Evolutionary conservation across 1,284 basidiomycete genomes (phyloP).

Genomic region (Trametes versicolor): DNA sequence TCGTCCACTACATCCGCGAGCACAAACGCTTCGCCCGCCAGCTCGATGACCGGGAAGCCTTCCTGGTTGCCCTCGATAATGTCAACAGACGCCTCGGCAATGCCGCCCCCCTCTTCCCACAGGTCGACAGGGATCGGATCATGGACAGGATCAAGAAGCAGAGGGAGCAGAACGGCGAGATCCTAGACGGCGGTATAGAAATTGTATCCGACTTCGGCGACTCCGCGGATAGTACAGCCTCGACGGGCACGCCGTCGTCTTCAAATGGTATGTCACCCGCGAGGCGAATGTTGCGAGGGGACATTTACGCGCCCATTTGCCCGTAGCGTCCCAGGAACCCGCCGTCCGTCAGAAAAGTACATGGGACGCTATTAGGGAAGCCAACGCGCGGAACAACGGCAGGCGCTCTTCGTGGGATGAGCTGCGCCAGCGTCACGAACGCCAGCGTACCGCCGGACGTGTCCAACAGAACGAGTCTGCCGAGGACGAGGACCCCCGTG

Average conservation of each 20-base stretch:
- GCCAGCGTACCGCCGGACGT: slow-evolving; percentile 40
- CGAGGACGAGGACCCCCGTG: slow-evolving; percentile 48
- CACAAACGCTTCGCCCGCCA: slow-evolving; percentile 26
- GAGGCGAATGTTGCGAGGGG: not conserved
- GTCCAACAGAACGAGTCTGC: slow-evolving; percentile 23
- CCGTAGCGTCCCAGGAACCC: slow-evolving; percentile 18
- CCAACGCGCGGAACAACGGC: slow-evolving; percentile 54
- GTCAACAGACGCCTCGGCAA: slow-evolving; percentile 33
- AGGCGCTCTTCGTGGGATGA: slow-evolving; percentile 70
- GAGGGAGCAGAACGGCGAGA: slow-evolving; percentile 29
- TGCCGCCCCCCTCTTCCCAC: slow-evolving; percentile 21
- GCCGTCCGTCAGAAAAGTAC: slow-evolving; percentile 44
- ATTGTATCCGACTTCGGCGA: slow-evolving; percentile 22
- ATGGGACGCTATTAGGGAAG: slow-evolving; percentile 73
- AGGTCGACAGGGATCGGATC: slow-evolving; percentile 24
- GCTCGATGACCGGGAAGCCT: slow-evolving; percentile 31
- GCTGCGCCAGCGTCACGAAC: slow-evolving; percentile 68
- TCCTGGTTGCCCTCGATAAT: slow-evolving; percentile 33
- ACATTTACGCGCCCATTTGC: slow-evolving; percentile 7
- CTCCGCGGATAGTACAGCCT: slow-evolving; percentile 14
- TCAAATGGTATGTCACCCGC: slow-evolving; percentile 4
- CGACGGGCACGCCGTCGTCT: not conserved
- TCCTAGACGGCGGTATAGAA: slow-evolving; percentile 23
- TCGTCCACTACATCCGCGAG: slow-evolving; percentile 28
- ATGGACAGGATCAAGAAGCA: slow-evolving; percentile 26